A percentile compares a stretch with the other conserved stretches of the same genome.
Evolutionary conservation across 495 filamentous ascomycete species (phyloP).

Genomic region (Friedmanniomyces endolithicus): DNA sequence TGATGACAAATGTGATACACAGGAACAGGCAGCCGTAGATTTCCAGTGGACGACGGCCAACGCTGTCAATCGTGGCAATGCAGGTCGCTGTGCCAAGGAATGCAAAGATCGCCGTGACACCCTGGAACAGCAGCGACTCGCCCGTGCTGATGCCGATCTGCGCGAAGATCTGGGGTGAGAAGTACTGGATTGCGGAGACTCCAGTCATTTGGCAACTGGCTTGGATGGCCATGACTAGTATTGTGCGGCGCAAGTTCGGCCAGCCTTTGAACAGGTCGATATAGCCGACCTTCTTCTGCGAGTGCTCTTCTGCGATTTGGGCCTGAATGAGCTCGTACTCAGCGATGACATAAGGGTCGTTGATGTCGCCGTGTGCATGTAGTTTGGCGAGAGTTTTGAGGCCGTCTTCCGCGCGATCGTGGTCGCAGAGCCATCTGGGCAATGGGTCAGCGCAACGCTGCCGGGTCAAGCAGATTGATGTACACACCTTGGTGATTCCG

Average conservation of each 20-base stretch:
- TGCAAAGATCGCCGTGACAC: constrained; percentile 21
- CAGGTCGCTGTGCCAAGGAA: constrained; percentile 11
- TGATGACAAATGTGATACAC: constrained; percentile 20
- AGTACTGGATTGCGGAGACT: constrained; percentile 36
- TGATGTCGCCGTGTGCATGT: constrained; percentile 25
- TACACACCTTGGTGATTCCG: constrained; percentile 23
- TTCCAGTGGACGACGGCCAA: constrained; percentile 18
- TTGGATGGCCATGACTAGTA: constrained; percentile 28
- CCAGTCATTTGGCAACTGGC: constrained; percentile 29
- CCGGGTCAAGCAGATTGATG: neutral
- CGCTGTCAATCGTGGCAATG: constrained; percentile 18
- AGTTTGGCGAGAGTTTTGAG: constrained; percentile 25
- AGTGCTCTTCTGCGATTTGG: constrained; percentile 20
- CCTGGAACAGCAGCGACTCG: constrained; percentile 38
- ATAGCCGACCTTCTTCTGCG: constrained; percentile 16
- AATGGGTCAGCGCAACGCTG: neutral
- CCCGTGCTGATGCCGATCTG: constrained; percentile 42
- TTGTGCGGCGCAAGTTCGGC: constrained; percentile 20
- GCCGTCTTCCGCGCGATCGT: constrained; percentile 22
- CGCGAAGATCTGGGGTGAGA: constrained; percentile 62
- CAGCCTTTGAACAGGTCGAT: constrained; percentile 21
- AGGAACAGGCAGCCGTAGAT: constrained; percentile 17
- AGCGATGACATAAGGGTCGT: constrained; percentile 25
- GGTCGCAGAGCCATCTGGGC: constrained; percentile 24
- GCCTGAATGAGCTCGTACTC: constrained; percentile 25